phyloP scores from a whole-genome alignment of 2,329 filamentous ascomycete species.

The Macroventuria anomochaeta region DNA sequence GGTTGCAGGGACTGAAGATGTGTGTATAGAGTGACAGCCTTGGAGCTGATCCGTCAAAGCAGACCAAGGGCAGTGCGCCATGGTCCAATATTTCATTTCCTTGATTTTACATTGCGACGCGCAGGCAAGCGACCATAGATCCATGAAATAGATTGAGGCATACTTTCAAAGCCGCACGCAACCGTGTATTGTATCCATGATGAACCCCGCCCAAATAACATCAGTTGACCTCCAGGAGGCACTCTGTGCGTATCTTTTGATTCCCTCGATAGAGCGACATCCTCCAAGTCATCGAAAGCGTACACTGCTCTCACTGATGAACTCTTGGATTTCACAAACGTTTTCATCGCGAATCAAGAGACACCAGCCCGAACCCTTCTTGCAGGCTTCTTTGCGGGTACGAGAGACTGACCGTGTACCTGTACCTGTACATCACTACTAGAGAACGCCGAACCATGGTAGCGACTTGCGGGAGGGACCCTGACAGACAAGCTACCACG shows the following conservation, averaged over 20 bases:
- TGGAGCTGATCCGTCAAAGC: constrained; percentile 1
- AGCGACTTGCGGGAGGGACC: constrained; percentile 12
- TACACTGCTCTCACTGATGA: too few relatives aligned
- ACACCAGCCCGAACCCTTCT: too few relatives aligned
- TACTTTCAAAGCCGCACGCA: neutral
- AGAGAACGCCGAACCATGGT: neutral
- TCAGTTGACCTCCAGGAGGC: too few relatives aligned
- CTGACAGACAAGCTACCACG: constrained; percentile 1
- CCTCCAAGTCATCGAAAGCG: too few relatives aligned
- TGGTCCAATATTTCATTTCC: constrained; percentile 8
- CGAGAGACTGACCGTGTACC: neutral
- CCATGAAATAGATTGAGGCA: neutral
- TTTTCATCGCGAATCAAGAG: too few relatives aligned
- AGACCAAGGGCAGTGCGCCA: constrained; percentile 22
- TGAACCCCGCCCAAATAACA: too few relatives aligned
- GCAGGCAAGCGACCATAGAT: constrained; percentile 4
- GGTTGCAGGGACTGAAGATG: neutral
- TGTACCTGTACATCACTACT: neutral
- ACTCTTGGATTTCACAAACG: too few relatives aligned
- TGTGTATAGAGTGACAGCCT: neutral
- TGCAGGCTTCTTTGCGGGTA: too few relatives aligned
- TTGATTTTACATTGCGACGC: constrained; percentile 4
- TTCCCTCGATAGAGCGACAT: too few relatives aligned
- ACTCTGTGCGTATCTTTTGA: too few relatives aligned
- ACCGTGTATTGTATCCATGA: neutral